These are phyloP conservation scores for Gossypium longicalyx DNA, from an alignment of 345 rosid genomes.

Conservation along the genomic window DNA sequence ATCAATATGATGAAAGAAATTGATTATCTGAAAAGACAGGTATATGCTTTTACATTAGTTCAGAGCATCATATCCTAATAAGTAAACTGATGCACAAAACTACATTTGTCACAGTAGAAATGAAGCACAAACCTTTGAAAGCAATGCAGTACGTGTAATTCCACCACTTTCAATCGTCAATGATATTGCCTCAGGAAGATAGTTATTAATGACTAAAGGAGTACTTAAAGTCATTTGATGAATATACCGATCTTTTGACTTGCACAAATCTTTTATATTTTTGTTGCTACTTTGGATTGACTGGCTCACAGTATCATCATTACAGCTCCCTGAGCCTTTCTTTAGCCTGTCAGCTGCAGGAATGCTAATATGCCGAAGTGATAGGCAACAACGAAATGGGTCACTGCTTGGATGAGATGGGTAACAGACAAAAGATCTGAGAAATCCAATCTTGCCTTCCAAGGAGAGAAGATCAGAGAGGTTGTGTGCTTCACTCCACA, in stretches of 20 bases:
- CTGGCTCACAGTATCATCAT: slow-evolving; percentile 22
- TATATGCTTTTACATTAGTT: slow-evolving; percentile 12
- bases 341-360: slow-evolving; percentile 39
- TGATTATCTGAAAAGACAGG: slow-evolving; percentile 49
- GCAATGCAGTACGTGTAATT: slow-evolving; percentile 46
- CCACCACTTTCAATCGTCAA: slow-evolving; percentile 78
- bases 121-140: slow-evolving; percentile 67
- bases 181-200: slow-evolving; percentile 66
- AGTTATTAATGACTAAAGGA: slow-evolving; percentile 64
- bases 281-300: slow-evolving; percentile 32
- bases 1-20: slow-evolving; percentile 79
- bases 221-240: slow-evolving; percentile 71
- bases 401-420: slow-evolving; percentile 87
- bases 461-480: slow-evolving; percentile 68
- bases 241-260: slow-evolving; percentile 43
- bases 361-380: slow-evolving; percentile 52
- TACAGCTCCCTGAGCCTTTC: slow-evolving; percentile 25
- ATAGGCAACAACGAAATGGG: slow-evolving; percentile 85
- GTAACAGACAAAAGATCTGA: slow-evolving; percentile 83
- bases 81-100: slow-evolving; percentile 13
- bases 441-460: slow-evolving; percentile 71
- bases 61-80: slow-evolving; percentile 18
- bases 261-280: slow-evolving; percentile 33
- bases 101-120: background rate
- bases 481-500: slow-evolving; percentile 93